These are phyloP conservation scores for Fusarium nanum DNA, from an alignment of 2,329 filamentous ascomycete species.

Conservation along the genomic window DNA sequence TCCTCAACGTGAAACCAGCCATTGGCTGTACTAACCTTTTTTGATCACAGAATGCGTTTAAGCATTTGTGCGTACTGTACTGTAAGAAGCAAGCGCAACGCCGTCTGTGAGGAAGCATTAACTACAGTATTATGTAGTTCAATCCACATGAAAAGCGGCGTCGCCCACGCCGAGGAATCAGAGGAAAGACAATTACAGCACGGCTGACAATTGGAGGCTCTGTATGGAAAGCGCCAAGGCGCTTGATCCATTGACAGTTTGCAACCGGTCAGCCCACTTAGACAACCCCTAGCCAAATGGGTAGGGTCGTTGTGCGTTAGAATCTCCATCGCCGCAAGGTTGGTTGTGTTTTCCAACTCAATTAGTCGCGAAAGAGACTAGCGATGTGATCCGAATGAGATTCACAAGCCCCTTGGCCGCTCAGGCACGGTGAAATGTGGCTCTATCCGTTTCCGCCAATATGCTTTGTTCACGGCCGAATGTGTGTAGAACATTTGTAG, in stretches of 20 bases:
- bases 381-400: slow-evolving; percentile 5
- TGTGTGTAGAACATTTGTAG: not conserved
- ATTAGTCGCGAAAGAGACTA: slow-evolving; percentile 4
- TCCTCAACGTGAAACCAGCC: not conserved
- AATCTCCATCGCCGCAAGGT: not conserved
- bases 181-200: slow-evolving; percentile 27
- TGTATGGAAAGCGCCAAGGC: slow-evolving; percentile 37
- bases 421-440: not conserved
- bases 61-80: not conserved
- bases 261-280: slow-evolving; percentile 24
- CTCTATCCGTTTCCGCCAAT: slow-evolving; percentile 9
- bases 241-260: slow-evolving; percentile 39
- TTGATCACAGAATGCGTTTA: not conserved
- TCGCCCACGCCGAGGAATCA: slow-evolving; percentile 35
- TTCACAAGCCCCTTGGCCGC: not conserved
- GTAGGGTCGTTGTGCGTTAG: not conserved
- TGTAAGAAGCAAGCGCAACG: slow-evolving; percentile 13
- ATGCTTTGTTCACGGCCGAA: not conserved
- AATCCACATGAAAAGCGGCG: slow-evolving; percentile 25
- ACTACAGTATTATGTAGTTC: slow-evolving; percentile 16
- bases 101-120: slow-evolving; percentile 6
- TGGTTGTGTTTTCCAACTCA: not conserved
- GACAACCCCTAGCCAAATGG: not conserved
- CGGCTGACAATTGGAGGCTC: slow-evolving; percentile 38
- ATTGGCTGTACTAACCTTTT: not conserved